Evolutionary conservation across 2,329 filamentous ascomycete species (phyloP), one percentile per base, ranked within the genome.

Genomic region (Cyphellophora attinorum): DNA sequence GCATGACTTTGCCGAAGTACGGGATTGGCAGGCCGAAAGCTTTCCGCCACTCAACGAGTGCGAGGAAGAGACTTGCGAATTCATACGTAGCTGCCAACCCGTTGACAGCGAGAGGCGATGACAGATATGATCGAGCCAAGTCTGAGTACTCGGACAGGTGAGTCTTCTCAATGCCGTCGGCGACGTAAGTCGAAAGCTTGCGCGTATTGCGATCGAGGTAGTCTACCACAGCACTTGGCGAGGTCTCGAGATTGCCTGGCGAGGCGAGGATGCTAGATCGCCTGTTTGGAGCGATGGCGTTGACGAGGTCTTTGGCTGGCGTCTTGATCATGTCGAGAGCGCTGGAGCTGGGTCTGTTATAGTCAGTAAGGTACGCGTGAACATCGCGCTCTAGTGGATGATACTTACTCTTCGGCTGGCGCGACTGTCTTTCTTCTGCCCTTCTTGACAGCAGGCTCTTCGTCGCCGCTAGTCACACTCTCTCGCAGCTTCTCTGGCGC

Each of bases 91-190:
- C 62, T 46, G 85, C 72, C 29, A 77, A 63, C 35, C 77, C 68
- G 44, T 91, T 74, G 38, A 95, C 72, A 33, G 80, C 74, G 41
- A 72, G 70, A 18, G 89, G 78, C 13, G 79, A 83, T 44, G 79
- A 85, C 38, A 86, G 70, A 13, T 66, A 67, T 46, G 82, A 77
- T 49, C 84, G 82, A 13, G 83, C 67, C 31, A 67, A 65, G 48
- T 80, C 67, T 19, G 81, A 74, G 34, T 64, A 67, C 44, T 85
- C 78, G 29, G 72, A 70, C 50, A 89, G 70, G 45, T 76, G 75
- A 3, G 77, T 79, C 33, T 72, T 77, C 60, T 91, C 86, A 54
- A 93, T 77, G 43, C 75, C 77, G 47, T 80, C 68, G 25, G 80
- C 82, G 21, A 93, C 78, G 41, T 81, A 76, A 27, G 82, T 79